A percentile compares a stretch with the other conserved stretches of the same genome.
Evolutionary conservation across 1,284 basidiomycete genomes (phyloP).

Genomic region (Boletus calvinii): DNA sequence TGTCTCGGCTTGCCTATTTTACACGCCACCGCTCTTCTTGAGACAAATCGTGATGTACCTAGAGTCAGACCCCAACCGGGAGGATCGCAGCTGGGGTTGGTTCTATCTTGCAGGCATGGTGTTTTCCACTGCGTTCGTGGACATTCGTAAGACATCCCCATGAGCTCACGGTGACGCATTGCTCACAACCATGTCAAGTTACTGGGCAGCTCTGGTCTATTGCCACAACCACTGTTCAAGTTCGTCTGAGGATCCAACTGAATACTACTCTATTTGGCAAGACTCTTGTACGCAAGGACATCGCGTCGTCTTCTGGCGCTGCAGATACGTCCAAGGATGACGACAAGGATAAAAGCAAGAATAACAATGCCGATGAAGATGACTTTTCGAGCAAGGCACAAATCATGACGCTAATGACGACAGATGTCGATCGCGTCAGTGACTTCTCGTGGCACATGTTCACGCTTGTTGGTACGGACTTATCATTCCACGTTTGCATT

Average conservation of each 20-base stretch:
- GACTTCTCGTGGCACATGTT: conserved; percentile 84
- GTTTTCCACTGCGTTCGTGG: conserved; percentile 57
- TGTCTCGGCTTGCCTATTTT: conserved; percentile 68
- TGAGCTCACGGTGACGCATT: not conserved
- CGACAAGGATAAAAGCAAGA: conserved; percentile 33
- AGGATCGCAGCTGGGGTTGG: conserved; percentile 68
- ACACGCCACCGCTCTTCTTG: conserved; percentile 77
- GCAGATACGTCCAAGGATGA: conserved; percentile 23
- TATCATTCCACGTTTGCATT: not conserved
- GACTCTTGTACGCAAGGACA: conserved; percentile 85
- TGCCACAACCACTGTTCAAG: conserved; percentile 69
- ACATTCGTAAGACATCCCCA: conserved; percentile 47
- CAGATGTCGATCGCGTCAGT: conserved; percentile 84
- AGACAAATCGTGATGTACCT: conserved; percentile 71
- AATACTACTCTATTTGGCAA: conserved; percentile 88
- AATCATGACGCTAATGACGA: conserved; percentile 67
- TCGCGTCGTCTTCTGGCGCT: conserved; percentile 60
- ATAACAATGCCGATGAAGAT: conserved; percentile 54
- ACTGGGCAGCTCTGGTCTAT: conserved; percentile 67
- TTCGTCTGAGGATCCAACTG: conserved; percentile 75
- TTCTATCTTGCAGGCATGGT: conserved; percentile 73
- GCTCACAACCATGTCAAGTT: conserved; percentile 20
- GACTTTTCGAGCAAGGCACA: conserved; percentile 89
- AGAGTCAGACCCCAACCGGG: conserved; percentile 56
- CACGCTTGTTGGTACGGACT: conserved; percentile 52